Base-by-base conservation (phyloP, 2,329 filamentous ascomycete species). In the Penicillium griseofulvum region DNA sequence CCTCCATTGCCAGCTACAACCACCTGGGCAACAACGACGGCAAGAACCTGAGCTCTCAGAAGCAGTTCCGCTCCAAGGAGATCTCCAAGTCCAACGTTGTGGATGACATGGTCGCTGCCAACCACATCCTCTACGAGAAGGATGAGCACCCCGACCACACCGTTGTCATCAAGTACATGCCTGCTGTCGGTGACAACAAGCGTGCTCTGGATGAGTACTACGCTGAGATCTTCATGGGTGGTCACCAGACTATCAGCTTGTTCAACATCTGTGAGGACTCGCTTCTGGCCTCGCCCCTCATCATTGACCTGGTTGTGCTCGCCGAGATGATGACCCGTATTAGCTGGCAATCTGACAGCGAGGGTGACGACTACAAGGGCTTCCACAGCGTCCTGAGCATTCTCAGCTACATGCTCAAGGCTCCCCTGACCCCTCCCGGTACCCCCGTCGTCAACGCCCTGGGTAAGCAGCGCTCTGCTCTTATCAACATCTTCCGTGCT, bases 141-240 rank as follows among this genome's bases (percentile, higher is more conserved):
- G 91, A 87, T 66, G 94, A 99, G 80, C 92, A 97, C 76, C 94
- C 94, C 2, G 92, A 99, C 74, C 94, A 99, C 81, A 95, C 90
- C 57, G 94, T 99, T 57, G 94, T 99, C 67, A 99, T 99, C 86
- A 99, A 99, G 85, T 99, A 99, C 82, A 96, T 99, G 92, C 94
- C 94, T 34, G 91, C 92, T 61, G 94, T 99, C 46, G 94, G 94
- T 60, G 94, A 99, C 80, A 95, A 97, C 84, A 99, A 99, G 86
- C 91, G 94, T 72, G 94, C 94, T 52, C 83, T 99, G 52, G 94
- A 99, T 71, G 94, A 99, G 83, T 99, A 99, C 84, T 97, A 97
- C 67, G 94, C 91, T 53, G 93, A 99, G 83, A 97, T 99, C 78
- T 99, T 99, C 84, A 84, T 97, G 78, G 94, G 94, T 64, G 94